Base-by-base conservation (phyloP, 345 rosid genomes). In the Aethionema arabicum region DNA sequence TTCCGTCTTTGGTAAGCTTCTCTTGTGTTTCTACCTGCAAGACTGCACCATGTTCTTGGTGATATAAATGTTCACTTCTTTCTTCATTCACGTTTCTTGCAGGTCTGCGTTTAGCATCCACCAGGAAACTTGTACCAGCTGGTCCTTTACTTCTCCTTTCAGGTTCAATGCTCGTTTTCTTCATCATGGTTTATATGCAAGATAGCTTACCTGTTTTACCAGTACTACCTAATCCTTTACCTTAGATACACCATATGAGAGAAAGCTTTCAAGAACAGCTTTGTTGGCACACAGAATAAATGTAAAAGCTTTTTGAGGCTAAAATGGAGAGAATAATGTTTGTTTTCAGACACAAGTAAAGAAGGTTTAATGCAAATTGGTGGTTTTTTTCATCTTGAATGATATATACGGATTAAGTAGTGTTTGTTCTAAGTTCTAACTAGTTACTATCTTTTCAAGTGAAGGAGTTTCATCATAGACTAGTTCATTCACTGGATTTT, bases 31-130 rank as follows among this genome's bases (percentile, higher is more conserved):
- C n/a, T n/a, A n/a, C n/a, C 13, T 54, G 11, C 52, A n/a, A n/a
- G n/a, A n/a, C 29, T 38, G 27, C 27, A 2, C 27, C 27, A 27
- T 70, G 8, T 52, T 65, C n/a, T n/a, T n/a, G n/a, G n/a, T 61
- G 8, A n/a, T 30, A 44, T 13, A 7, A 48, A 52, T 66, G 31
- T 64, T 47, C 29, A 50, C 3, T 10, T 4, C 41, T 59, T 11
- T 29, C n/a, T n/a, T 64, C 33, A n/a, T 15, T 52, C 65, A 56
- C 21, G 53, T 40, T 12, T 66, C 65, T 45, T 68, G 55, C 79
- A 87, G 97, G 95, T 35, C 80, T 83, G 74, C 79, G 92, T 44
- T 67, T 90, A 72, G 95, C 81, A 39, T 85, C 90, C 15, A 59
- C 88, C 6, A 75, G 78, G 54, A 90, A 87, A 68, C 73, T 66